phyloP scores from a whole-genome alignment of 1,284 basidiomycete genomes.

The Paramarasmius palmivorus region DNA sequence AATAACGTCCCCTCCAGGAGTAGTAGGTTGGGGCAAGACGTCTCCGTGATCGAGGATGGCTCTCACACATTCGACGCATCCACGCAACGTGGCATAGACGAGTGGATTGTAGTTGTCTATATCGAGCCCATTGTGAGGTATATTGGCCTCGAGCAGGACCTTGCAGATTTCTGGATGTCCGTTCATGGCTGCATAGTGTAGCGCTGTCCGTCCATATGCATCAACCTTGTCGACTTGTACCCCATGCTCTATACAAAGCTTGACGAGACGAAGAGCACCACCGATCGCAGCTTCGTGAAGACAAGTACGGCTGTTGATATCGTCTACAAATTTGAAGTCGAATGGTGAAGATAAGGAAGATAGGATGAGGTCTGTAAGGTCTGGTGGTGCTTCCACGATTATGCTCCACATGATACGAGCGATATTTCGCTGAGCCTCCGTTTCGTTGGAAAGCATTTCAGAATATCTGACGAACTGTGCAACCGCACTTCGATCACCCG shows the following conservation, averaged over 20 bases:
- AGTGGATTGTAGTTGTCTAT: constrained; percentile 94
- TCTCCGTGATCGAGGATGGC: constrained; percentile 73
- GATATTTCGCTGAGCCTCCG: constrained; percentile 63
- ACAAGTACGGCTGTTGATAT: constrained; percentile 95
- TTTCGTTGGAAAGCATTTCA: constrained; percentile 60
- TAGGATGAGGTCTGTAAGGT: constrained; percentile 76
- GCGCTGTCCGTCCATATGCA: constrained; percentile 88
- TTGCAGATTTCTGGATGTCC: constrained; percentile 81
- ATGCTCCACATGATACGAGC: constrained; percentile 92
- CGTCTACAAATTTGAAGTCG: constrained; percentile 91
- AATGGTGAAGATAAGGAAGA: constrained; percentile 68
- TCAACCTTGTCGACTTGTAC: constrained; percentile 74
- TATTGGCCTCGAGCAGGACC: constrained; percentile 70
- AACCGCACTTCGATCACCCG: constrained; percentile 60
- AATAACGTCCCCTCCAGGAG: constrained; percentile 71
- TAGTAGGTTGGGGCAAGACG: constrained; percentile 57
- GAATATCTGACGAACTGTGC: constrained; percentile 74
- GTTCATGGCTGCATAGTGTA: constrained; percentile 97
- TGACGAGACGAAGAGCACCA: constrained; percentile 80
- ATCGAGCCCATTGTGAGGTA: constrained; percentile 76
- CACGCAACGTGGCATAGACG: constrained; percentile 90
- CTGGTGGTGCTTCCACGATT: constrained; percentile 76
- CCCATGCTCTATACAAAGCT: constrained; percentile 77
- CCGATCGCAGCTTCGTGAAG: constrained; percentile 94
- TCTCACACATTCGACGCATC: constrained; percentile 80